Base-by-base conservation (phyloP, 192 early-diverging fungal genomes). In the Coemansia umbellata region DNA sequence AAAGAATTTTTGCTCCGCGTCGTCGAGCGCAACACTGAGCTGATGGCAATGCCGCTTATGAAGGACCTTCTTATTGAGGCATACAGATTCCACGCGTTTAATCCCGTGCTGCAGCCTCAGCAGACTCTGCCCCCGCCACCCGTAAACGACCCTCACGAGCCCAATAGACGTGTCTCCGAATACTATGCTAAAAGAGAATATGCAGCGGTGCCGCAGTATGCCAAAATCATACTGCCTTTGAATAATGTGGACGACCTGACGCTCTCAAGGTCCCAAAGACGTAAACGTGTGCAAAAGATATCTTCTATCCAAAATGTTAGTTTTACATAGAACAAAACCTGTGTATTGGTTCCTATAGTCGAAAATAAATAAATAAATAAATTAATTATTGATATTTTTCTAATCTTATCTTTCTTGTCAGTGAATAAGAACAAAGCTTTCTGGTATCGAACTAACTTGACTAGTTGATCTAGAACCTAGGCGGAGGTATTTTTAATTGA, bases 61-160 rank as follows among this genome's bases (percentile, higher is more conserved):
- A 76, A 76, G 35, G 66, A 68, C 36, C 30, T 76, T 60, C 66
- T 76, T 15, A 76, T 76, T 41, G 73, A 76, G 36, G 73, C 73
- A 2, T 76, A 76, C 48, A 47, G 73, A n/a, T 69, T 65, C 32
- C 73, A 76, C 19, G 73, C 73, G 2, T 76, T 76, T 27, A 76
- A 76, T 31, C 70, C 70, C 1, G 43, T 53, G 0, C 35, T 24
- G 24, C 13, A 33, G 7, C 32, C n/a, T n/a, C 57, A 28, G 3
- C 47, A 13, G 28, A 17, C 35, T 27, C 47, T 18, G 8, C 31
- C 39, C 0, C 21, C 18, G 19, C 31, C 26, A 6, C 19, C n/a
- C n/a, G n/a, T n/a, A n/a, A n/a, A n/a, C n/a, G n/a, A n/a, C 4
- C 22, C 40, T 10, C 2, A 27, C n/a, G 9, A 48, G 9, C 5